Evolutionary conservation across 306 rosid species (phyloP).

Genomic region (Canavalia gladiata): DNA sequence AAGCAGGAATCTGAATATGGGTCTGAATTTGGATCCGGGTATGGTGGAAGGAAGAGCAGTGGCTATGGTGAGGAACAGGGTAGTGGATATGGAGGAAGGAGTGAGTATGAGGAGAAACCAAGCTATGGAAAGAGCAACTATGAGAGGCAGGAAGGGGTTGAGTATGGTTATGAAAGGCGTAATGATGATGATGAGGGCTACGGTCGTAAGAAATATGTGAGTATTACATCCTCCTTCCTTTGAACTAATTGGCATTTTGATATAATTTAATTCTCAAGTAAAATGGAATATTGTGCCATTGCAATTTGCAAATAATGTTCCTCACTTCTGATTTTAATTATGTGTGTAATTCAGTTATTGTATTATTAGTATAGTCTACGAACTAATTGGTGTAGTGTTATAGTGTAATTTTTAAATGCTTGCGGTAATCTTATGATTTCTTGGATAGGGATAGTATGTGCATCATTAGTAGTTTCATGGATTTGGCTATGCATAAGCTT

Average conservation of each 20-base stretch:
- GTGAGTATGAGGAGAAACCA: conserved; percentile 54
- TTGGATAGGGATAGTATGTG: neutral
- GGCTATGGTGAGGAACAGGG: conserved; percentile 34
- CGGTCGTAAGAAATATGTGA: conserved; percentile 86
- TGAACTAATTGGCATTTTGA: neutral
- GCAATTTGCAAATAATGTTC: conserved; percentile 18
- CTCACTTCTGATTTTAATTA: conserved; percentile 3
- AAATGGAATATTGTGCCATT: neutral
- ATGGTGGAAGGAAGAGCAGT: conserved; percentile 15
- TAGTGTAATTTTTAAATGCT: neutral
- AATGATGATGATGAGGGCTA: conserved; percentile 65
- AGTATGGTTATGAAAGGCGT: conserved; percentile 49
- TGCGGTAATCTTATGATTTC: neutral
- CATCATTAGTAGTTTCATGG: neutral
- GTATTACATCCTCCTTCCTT: conserved; percentile 44
- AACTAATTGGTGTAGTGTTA: conserved; percentile 8
- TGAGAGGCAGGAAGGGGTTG: conserved; percentile 14
- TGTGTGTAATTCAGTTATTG: conserved; percentile 1
- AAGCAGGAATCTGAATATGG: conserved; percentile 30
- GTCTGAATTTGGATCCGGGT: neutral
- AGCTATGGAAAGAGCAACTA: conserved; percentile 53
- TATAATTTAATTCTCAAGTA: neutral
- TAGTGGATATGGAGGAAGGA: conserved; percentile 32
- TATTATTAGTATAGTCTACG: neutral
- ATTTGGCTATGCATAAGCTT: conserved; percentile 8